Conservation (phyloP, 805 yeast genomes). For the Yamadazyma insecticola region DNA sequence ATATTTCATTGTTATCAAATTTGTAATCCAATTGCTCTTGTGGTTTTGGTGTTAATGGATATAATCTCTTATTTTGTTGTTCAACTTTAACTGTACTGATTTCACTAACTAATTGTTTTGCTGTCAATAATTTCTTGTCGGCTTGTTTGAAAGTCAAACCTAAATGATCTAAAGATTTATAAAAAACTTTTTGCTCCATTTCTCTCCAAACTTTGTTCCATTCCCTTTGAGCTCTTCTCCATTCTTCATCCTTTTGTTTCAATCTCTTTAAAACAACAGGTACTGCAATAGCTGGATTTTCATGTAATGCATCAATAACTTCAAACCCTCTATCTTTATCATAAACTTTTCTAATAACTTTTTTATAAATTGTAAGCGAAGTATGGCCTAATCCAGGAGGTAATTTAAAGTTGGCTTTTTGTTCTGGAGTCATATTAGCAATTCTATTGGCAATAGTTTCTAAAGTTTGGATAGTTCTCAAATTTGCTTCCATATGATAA, state of each 20-base stretch:
- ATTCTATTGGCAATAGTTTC: slow-evolving; percentile 94
- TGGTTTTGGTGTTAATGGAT: slow-evolving; percentile 85
- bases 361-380: slow-evolving; percentile 86
- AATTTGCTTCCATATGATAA: slow-evolving; percentile 89
- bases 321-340: slow-evolving; percentile 94
- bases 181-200: slow-evolving; percentile 91
- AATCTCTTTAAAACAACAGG: slow-evolving; percentile 89
- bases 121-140: slow-evolving; percentile 86
- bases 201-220: slow-evolving; percentile 99
- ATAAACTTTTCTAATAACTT: slow-evolving; percentile 86
- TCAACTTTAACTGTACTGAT: slow-evolving; percentile 90
- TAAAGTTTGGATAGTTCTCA: slow-evolving; percentile 90
- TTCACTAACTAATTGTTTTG: slow-evolving; percentile 86
- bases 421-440: slow-evolving; percentile 89
- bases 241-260: slow-evolving; percentile 97
- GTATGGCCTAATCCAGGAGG: slow-evolving; percentile 94
- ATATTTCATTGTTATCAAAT: slow-evolving; percentile 61
- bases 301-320: slow-evolving; percentile 92
- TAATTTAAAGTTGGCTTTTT: slow-evolving; percentile 76
- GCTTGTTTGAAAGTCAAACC: slow-evolving; percentile 96
- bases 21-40: slow-evolving; percentile 62
- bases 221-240: slow-evolving; percentile 97
- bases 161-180: slow-evolving; percentile 89
- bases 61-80: slow-evolving; percentile 79
- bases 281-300: slow-evolving; percentile 90